A percentile compares a stretch with the other conserved stretches of the same genome.
These are phyloP conservation scores for Ailanthus altissimus DNA, from an alignment of 345 rosid genomes.

Conservation along the genomic window DNA sequence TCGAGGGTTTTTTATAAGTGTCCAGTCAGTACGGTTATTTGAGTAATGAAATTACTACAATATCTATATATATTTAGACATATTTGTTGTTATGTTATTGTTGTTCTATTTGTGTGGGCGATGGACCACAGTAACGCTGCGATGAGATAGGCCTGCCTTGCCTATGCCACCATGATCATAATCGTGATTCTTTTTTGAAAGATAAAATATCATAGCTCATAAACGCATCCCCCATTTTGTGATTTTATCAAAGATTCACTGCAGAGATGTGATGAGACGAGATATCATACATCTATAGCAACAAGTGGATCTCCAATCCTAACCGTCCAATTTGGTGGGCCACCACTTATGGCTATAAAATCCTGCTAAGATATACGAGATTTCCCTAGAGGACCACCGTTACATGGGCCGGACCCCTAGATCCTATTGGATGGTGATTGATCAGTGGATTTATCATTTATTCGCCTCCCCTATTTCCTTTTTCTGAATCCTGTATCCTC, in stretches of 20 bases:
- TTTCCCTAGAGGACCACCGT: constrained; percentile 15
- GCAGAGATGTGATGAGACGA: too few relatives aligned
- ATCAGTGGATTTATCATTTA: neutral
- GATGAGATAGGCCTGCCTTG: neutral
- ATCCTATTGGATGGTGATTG: neutral
- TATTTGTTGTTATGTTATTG: too few relatives aligned
- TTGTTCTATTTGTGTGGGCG: neutral
- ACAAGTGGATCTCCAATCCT: constrained; percentile 3
- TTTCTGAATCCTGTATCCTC: neutral
- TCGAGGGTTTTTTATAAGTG: constrained; percentile 9
- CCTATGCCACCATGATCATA: too few relatives aligned
- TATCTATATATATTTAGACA: too few relatives aligned
- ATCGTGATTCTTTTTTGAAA: neutral
- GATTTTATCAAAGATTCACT: neutral
- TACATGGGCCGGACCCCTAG: constrained; percentile 24
- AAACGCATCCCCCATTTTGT: neutral
- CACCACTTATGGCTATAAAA: too few relatives aligned
- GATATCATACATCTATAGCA: too few relatives aligned
- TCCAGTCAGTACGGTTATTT: constrained; percentile 29
- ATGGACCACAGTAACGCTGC: constrained; percentile 3
- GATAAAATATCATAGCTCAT: too few relatives aligned
- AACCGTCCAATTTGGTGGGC: constrained; percentile 18
- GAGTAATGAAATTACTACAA: neutral
- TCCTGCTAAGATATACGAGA: constrained; percentile 19
- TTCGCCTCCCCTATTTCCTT: too few relatives aligned